Evolutionary conservation across 169 alveolate genomes (phyloP), one percentile per base, ranked within the genome.

Genomic region (Plasmodium knowlesi): DNA sequence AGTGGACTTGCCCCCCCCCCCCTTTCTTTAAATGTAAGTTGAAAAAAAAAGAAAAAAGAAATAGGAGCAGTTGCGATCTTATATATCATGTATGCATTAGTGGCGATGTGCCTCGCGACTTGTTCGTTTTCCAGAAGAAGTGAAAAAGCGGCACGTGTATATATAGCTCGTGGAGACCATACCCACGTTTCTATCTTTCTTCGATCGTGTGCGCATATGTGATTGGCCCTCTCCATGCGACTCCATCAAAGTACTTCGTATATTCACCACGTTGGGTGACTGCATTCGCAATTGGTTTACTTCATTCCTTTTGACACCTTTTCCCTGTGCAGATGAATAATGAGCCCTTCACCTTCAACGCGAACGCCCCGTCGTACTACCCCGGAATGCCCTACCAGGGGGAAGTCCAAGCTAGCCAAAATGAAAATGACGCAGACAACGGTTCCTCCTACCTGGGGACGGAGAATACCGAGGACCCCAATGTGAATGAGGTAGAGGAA

Each of bases 281-380:
- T n/a, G n/a, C n/a, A n/a, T n/a, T n/a, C n/a, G n/a, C n/a, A n/a
- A n/a, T n/a, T n/a, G n/a, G n/a, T n/a, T n/a, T n/a, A 34, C 41
- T 34, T 3, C 6, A 1, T 34, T 34, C 41, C 41, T 34, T 34
- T 3, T 34, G 41, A 34, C 3, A 6, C 37, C 1, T 34, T 1
- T 5, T 1, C 37, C 37, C 61, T 0, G 22, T 67, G 4, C 80
- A 86, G 93, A 86, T 86, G 93, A 86, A 86, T 82, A 82, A 82
- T 86, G 93, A 74, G 78, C 93, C 93, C 70, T 86, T 86, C 43
- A 86, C 19, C 28, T 86, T 86, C 86, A 74, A 86, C 80, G 93
- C 57, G 46, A 76, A 86, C 39, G 93, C 93, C 70, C 93, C 93
- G 39, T 74, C 85, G 39, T 86, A 86, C 70, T 86, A 86, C 67